Conservation (phyloP, 1,284 basidiomycete genomes). For the Heimioporus retisporus region DNA sequence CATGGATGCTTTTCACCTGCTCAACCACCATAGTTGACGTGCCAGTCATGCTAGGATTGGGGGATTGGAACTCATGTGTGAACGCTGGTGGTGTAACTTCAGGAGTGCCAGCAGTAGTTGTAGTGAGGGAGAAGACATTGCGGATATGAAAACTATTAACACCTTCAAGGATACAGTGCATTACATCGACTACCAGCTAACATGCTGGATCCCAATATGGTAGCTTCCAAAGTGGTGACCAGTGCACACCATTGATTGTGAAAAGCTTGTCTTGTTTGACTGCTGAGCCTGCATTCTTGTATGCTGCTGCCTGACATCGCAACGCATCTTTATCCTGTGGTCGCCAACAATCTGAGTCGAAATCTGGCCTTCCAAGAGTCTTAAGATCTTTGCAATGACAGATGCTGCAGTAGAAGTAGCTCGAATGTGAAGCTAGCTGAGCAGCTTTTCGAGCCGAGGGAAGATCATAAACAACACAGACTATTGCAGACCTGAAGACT, state of each 20-base stretch:
- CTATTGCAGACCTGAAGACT: not conserved
- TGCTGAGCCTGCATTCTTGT: not conserved
- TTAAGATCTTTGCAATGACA: not conserved
- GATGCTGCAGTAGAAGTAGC: not conserved
- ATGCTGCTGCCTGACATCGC: not conserved
- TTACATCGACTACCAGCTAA: slow-evolving; percentile 3
- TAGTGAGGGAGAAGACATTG: not conserved
- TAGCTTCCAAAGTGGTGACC: slow-evolving; percentile 5
- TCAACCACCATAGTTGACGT: not conserved
- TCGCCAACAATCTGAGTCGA: not conserved
- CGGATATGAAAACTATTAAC: not conserved
- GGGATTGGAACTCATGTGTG: not conserved
- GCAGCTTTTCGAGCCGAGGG: not conserved
- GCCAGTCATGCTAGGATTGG: not conserved
- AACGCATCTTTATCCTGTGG: not conserved
- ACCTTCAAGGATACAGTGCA: slow-evolving; percentile 7
- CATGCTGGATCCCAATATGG: slow-evolving; percentile 3
- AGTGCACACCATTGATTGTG: not conserved
- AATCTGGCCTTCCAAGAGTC: not conserved
- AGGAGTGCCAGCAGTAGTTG: not conserved
- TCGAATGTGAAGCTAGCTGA: not conserved
- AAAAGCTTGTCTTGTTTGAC: slow-evolving; percentile 1
- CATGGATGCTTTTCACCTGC: slow-evolving; percentile 14
- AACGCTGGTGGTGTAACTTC: not conserved
- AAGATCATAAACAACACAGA: not conserved